Percentiles rank a stretch among this genome's conserved stretches.
These are phyloP conservation scores for Cordyceps tenuipes DNA, from an alignment of 2,329 filamentous ascomycete species.

Conservation along the genomic window DNA sequence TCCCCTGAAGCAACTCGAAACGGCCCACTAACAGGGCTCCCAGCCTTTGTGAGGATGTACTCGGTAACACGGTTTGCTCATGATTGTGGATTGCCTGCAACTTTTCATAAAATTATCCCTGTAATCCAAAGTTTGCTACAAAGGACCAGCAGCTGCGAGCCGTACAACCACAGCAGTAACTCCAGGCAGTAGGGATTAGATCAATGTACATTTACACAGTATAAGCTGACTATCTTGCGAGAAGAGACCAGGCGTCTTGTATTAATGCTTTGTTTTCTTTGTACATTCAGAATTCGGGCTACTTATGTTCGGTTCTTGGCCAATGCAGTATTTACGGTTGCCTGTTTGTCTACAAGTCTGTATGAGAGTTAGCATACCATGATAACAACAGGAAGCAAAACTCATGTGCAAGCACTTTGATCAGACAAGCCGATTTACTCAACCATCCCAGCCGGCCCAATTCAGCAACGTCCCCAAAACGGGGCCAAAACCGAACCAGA, in stretches of 20 bases:
- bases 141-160: background rate
- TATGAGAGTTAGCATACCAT: conserved; percentile 2
- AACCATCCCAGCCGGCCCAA: conserved; percentile 53
- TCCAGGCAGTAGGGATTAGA: too few species aligned
- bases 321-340: background rate
- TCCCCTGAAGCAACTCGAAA: conserved; percentile 10
- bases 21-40: background rate
- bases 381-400: background rate
- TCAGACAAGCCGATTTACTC: conserved; percentile 66
- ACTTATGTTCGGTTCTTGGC: background rate
- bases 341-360: background rate
- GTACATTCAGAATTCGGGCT: too few species aligned
- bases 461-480: conserved; percentile 42
- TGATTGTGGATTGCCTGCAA: background rate
- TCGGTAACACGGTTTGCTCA: background rate
- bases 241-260: too few species aligned
- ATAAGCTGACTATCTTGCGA: too few species aligned
- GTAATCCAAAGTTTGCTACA: too few species aligned
- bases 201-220: too few species aligned
- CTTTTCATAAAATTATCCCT: too few species aligned
- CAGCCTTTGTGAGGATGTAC: background rate
- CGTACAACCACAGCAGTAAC: background rate
- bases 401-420: conserved; percentile 14
- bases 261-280: too few species aligned
- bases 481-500: conserved; percentile 35